Evolutionary conservation across 768 basidiomycete genomes (phyloP).

Genomic region (Rhizopogon roseolus): DNA sequence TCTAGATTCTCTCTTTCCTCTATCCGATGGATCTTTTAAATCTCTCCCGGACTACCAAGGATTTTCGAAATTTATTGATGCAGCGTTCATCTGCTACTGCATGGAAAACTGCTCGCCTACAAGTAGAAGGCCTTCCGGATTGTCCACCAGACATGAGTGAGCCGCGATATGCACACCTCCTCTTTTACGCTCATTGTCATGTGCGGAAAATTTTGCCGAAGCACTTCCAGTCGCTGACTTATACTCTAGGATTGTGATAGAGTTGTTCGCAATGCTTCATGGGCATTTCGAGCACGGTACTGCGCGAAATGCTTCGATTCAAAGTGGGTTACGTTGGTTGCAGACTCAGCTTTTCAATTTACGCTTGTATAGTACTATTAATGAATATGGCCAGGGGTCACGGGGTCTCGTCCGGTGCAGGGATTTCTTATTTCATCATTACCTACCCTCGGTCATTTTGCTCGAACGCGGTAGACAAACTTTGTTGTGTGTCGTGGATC

Average conservation of each 20-base stretch:
- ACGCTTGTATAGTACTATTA: neutral
- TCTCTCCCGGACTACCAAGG: slow-evolving; percentile 32
- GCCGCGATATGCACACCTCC: slow-evolving; percentile 39
- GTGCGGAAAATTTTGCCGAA: neutral
- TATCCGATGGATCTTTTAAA: slow-evolving; percentile 36
- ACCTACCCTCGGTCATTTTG: neutral
- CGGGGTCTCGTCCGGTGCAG: neutral
- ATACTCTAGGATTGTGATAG: neutral
- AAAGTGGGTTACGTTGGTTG: neutral
- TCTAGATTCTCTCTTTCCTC: slow-evolving; percentile 33
- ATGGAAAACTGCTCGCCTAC: slow-evolving; percentile 35
- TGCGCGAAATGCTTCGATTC: neutral
- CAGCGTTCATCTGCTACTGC: slow-evolving; percentile 14
- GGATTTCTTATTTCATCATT: neutral
- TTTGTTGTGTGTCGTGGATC: neutral
- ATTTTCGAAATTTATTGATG: slow-evolving; percentile 29
- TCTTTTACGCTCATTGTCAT: slow-evolving; percentile 21
- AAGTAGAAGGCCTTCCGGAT: slow-evolving; percentile 32
- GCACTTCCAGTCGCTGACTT: too few species aligned
- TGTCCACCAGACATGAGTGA: slow-evolving; percentile 43
- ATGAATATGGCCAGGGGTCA: neutral
- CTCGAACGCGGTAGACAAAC: neutral
- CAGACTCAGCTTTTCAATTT: neutral
- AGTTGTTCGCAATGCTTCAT: neutral
- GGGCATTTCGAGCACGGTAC: neutral